These are phyloP conservation scores for Cochlearia excelsa DNA, from an alignment of 345 rosid species.

Conservation along the genomic window DNA sequence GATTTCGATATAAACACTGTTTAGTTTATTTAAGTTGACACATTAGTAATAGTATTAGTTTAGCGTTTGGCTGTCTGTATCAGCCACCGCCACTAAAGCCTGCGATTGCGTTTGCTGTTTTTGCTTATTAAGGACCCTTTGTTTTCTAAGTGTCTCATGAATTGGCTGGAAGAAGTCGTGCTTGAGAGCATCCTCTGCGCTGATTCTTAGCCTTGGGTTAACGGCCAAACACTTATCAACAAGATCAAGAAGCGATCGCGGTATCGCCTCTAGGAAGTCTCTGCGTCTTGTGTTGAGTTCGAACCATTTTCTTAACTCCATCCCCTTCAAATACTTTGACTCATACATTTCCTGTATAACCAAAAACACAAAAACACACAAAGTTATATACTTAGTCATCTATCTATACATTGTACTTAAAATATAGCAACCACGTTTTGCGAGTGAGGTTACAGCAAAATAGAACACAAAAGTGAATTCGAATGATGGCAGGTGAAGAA, in stretches of 20 bases:
- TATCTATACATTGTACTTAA: no score
- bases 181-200: slow-evolving; percentile 79
- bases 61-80: slow-evolving; percentile 10
- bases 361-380: background rate
- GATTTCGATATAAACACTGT: no score
- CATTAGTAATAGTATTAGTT: background rate
- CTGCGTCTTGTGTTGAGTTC: slow-evolving; percentile 58
- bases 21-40: no score
- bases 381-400: no score
- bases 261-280: slow-evolving; percentile 54
- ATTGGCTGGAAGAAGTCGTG: slow-evolving; percentile 81
- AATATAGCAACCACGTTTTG: background rate
- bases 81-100: background rate
- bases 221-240: slow-evolving; percentile 79
- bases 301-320: slow-evolving; percentile 64
- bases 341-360: slow-evolving; percentile 60
- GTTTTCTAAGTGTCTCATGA: slow-evolving; percentile 52
- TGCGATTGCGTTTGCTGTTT: slow-evolving; percentile 16
- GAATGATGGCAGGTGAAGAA: slow-evolving; percentile 10
- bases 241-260: slow-evolving; percentile 67
- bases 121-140: slow-evolving; percentile 41
- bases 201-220: slow-evolving; percentile 75
- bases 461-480: background rate
- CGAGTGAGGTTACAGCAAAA: background rate
- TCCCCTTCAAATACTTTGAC: slow-evolving; percentile 39